A percentile compares a stretch with the other conserved stretches of the same genome.
Conservation (phyloP, 345 rosid genomes). For the Eucalyptus viminalis region DNA sequence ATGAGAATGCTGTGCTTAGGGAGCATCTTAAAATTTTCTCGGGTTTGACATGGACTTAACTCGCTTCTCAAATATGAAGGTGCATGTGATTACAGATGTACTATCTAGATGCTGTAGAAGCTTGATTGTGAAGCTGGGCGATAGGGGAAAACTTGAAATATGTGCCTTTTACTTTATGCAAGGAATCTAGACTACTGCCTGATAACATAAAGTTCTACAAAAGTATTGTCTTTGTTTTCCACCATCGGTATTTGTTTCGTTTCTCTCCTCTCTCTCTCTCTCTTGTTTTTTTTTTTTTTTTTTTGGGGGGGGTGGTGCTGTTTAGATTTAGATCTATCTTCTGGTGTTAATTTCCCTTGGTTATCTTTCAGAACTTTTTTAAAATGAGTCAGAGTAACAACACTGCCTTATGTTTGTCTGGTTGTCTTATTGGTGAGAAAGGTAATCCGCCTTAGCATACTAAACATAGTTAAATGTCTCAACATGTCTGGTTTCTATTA, state of each 20-base stretch:
- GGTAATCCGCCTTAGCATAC: neutral
- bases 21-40: neutral
- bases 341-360: neutral
- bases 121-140: neutral
- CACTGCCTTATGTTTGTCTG: neutral
- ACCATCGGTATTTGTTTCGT: neutral
- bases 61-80: neutral
- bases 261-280: neutral
- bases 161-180: neutral
- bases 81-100: neutral
- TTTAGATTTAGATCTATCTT: neutral
- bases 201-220: neutral
- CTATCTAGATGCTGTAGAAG: neutral
- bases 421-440: neutral
- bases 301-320: neutral
- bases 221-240: neutral
- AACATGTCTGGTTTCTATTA: neutral
- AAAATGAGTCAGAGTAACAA: neutral
- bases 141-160: neutral
- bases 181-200: neutral
- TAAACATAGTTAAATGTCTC: neutral
- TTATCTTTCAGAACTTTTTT: neutral
- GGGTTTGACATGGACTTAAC: neutral
- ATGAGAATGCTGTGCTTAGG: neutral
- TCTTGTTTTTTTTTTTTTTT: neutral